A percentile compares a stretch with the other conserved stretches of the same genome.
phyloP scores from a whole-genome alignment of 176 grass and related monocot genomes.

The Coix lacrymajobi region DNA sequence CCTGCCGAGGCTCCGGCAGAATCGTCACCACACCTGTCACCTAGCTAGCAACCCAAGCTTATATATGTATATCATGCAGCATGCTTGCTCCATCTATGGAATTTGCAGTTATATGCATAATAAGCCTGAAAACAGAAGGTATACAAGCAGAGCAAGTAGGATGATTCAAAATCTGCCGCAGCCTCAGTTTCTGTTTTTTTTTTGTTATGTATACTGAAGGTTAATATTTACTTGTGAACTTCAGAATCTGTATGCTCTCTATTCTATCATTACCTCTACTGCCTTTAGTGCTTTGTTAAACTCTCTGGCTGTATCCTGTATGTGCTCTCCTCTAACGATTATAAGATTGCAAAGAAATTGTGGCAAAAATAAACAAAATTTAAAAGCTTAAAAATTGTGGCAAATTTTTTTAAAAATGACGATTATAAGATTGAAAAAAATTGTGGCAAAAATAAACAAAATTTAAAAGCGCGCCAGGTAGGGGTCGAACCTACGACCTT shows the following conservation, averaged over 20 bases:
- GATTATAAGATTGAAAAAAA: too few relatives aligned
- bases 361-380: too few relatives aligned
- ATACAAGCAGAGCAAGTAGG: neutral
- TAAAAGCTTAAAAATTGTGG: too few relatives aligned
- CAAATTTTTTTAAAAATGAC: too few relatives aligned
- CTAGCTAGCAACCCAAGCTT: neutral
- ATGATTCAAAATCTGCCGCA: neutral
- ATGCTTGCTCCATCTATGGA: neutral
- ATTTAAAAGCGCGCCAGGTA: constrained; percentile 46
- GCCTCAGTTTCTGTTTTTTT: neutral
- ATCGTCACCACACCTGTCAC: neutral
- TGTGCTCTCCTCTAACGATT: too few relatives aligned
- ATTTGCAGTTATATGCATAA: neutral
- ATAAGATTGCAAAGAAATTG: too few relatives aligned
- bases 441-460: neutral
- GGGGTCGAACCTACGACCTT: constrained; percentile 75
- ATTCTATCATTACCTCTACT: neutral
- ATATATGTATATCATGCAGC: too few relatives aligned
- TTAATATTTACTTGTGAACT: neutral
- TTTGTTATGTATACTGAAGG: too few relatives aligned
- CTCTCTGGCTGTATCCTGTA: too few relatives aligned
- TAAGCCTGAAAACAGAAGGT: neutral
- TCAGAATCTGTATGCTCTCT: neutral
- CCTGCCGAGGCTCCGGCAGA: constrained; percentile 42
- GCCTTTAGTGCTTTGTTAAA: too few relatives aligned